A percentile compares a stretch with the other conserved stretches of the same genome.
Evolutionary conservation across 75 land plant genomes (phyloP).

Genomic region (Larix kaempferi): DNA sequence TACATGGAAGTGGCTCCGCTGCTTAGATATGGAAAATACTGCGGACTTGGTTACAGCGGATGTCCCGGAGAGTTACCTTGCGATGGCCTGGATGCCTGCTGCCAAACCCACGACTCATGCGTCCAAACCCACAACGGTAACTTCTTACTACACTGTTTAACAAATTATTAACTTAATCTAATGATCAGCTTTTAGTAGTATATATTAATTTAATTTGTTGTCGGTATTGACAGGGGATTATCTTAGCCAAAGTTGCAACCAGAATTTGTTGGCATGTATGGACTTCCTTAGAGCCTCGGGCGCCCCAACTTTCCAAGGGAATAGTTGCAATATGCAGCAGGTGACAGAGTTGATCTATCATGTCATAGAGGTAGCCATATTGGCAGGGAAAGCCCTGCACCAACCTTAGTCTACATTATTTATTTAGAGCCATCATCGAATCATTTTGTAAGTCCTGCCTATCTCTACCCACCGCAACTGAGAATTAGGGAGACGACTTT

Average conservation of each 20-base stretch:
- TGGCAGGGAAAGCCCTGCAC: constrained; percentile 38
- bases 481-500: too few relatives aligned
- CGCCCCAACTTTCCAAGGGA: constrained; percentile 39
- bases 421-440: too few relatives aligned
- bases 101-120: constrained; percentile 65
- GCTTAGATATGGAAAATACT: constrained; percentile 81
- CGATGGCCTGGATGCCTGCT: constrained; percentile 80
- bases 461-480: too few relatives aligned
- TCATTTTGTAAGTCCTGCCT: too few relatives aligned
- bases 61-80: constrained; percentile 74
- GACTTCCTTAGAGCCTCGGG: constrained; percentile 16
- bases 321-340: constrained; percentile 37
- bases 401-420: not conserved
- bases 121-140: constrained; percentile 41
- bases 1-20: constrained; percentile 47
- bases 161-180: too few relatives aligned
- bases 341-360: constrained; percentile 35
- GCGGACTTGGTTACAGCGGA: constrained; percentile 75
- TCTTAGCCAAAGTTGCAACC: constrained; percentile 55
- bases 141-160: too few relatives aligned
- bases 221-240: constrained; percentile 33
- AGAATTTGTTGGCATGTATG: constrained; percentile 45
- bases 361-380: constrained; percentile 56
- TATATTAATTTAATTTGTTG: not conserved
- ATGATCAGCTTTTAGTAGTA: too few relatives aligned